Evolutionary conservation across 768 basidiomycete genomes (phyloP), one percentile per base, ranked within the genome.

Genomic region (Lactarius sp.): DNA sequence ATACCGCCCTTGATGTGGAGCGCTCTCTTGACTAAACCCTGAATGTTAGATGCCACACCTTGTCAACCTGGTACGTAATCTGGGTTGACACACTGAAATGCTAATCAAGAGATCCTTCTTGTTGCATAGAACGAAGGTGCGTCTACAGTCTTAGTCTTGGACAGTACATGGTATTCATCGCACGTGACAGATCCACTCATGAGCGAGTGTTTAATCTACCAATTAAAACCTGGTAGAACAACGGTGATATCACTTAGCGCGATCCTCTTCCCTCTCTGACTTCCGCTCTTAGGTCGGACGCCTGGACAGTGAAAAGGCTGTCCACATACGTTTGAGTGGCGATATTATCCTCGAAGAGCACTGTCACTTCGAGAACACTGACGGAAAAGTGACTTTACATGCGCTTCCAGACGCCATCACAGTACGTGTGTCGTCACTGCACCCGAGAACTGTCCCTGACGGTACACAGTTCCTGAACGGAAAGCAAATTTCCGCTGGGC

Each of bases 171-270:
- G 13, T 54, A 56, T 60, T 65, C 39, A 65, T 41, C 36, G 22
- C 42, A 12, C 9, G 34, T 27, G 56, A 34, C 56, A 92, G 94
- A 97, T 78, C 95, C 94, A 55, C 81, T 97, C 56, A 97, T 97
- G 94, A 93, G 91, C 72, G 94, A 97, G 78, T 95, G 92, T 76
- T 77, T 94, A 70, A 88, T 92, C 69, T 92, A 98, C 73, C 94
- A 96, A 72, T 81, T 98, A 70, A 96, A 96, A 73, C 83, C 79
- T 8, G 94, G 94, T 18, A 82, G 80, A 69, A 94, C 92, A 4
- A 80, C 88, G 70, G 91, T 85, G 74, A 60, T 83, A 42, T 6
- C 16, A 46, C 4, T 51, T 14, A 33, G 27, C 6, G 22, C n/a
- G 77, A 50, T 49, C 20, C 14, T 18, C 52, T 53, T 61, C 18